These are phyloP conservation scores for Apostasia ramifera DNA, from an alignment of 106 monocot species.

Conservation along the genomic window DNA sequence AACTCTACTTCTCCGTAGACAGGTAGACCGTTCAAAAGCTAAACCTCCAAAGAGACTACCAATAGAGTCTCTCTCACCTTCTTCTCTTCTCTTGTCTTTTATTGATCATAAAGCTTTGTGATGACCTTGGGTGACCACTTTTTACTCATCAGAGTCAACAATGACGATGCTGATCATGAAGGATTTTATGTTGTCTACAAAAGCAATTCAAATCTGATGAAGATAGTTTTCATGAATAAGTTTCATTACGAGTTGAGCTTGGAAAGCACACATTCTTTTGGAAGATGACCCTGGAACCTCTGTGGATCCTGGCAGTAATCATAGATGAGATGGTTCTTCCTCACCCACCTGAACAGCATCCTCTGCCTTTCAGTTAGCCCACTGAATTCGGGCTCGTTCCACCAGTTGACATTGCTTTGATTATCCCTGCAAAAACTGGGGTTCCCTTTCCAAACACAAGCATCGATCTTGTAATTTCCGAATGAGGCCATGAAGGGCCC, in stretches of 20 bases:
- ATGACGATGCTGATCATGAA: no score
- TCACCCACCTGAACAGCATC: constrained; percentile 62
- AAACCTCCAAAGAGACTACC: no score
- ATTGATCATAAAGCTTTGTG: no score
- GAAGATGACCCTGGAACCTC: constrained; percentile 41
- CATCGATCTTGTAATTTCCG: constrained; percentile 51
- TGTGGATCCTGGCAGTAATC: constrained; percentile 49
- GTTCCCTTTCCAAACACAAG: constrained; percentile 57
- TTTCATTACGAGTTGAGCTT: constrained; percentile 8
- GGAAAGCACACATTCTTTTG: constrained; percentile 41
- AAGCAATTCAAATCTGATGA: no score
- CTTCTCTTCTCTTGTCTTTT: no score
- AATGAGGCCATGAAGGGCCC: constrained; percentile 50
- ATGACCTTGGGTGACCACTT: no score
- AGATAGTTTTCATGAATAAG: background rate
- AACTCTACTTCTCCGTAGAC: no score
- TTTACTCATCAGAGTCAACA: no score
- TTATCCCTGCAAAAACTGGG: constrained; percentile 28
- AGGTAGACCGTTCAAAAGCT: no score
- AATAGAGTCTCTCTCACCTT: no score
- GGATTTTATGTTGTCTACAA: no score
- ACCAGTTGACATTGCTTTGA: constrained; percentile 35
- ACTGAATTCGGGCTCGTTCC: constrained; percentile 29
- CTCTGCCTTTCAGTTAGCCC: constrained; percentile 38
- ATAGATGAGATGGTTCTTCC: constrained; percentile 56